A percentile compares a stretch with the other conserved stretches of the same genome.
These are phyloP conservation scores for Fibroporia radiculosa DNA, from an alignment of 768 basidiomycete genomes.

Conservation along the genomic window DNA sequence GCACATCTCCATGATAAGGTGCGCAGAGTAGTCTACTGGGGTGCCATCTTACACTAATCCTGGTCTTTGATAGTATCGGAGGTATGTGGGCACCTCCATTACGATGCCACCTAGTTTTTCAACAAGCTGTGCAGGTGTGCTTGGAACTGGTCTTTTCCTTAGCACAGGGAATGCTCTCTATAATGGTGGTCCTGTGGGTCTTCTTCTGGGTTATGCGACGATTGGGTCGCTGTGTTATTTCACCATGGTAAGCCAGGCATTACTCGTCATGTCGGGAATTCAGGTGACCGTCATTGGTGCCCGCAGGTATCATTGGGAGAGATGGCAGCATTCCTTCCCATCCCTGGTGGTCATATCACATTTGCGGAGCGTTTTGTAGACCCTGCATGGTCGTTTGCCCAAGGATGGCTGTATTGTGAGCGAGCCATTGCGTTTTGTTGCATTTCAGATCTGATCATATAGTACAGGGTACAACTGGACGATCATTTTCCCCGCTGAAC, in stretches of 20 bases:
- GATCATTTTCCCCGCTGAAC: conserved; percentile 32
- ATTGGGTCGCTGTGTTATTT: conserved; percentile 29
- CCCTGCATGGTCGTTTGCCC: conserved; percentile 36
- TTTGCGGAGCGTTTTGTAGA: conserved; percentile 42
- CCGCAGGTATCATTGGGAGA: conserved; percentile 30
- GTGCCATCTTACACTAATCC: neutral
- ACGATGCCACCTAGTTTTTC: neutral
- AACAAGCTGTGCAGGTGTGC: conserved; percentile 20
- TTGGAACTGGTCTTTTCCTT: conserved; percentile 51
- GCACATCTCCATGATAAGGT: conserved; percentile 28
- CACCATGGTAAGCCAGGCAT: conserved; percentile 26
- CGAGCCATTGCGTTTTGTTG: neutral
- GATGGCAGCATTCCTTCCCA: conserved; percentile 38
- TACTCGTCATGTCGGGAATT: neutral
- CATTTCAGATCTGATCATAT: neutral
- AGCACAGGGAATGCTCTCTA: conserved; percentile 38
- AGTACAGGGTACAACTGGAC: conserved; percentile 28
- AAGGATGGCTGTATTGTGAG: conserved; percentile 34
- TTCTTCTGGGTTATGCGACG: conserved; percentile 34
- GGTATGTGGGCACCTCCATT: conserved; percentile 4
- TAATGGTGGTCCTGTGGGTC: conserved; percentile 39
- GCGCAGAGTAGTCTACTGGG: neutral
- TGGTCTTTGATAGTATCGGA: conserved; percentile 15
- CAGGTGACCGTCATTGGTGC: neutral
- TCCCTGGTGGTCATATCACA: conserved; percentile 39